These are phyloP conservation scores for Helianthus annuus DNA, from an alignment of 129 eudicot genomes.

Conservation along the genomic window DNA sequence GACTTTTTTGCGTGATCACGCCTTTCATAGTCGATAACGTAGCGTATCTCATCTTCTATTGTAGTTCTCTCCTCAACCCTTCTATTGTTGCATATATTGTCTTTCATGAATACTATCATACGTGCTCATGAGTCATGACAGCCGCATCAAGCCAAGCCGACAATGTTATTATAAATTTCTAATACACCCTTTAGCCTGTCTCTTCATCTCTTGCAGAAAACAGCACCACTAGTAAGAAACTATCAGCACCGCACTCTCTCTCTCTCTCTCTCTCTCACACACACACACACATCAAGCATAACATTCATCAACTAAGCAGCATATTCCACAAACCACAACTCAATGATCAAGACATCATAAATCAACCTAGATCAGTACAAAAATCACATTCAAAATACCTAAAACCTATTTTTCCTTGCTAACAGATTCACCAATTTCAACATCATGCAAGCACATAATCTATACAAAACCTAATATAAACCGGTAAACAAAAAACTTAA, in stretches of 20 bases:
- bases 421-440: neutral
- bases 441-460: constrained; percentile 3
- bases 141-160: neutral
- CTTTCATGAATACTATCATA: neutral
- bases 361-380: constrained; percentile 25
- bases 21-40: neutral
- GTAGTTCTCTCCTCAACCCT: neutral
- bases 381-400: constrained; percentile 8
- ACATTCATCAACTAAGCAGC: too few relatives aligned
- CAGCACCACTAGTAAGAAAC: constrained; percentile 4
- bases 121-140: neutral
- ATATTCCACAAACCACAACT: too few relatives aligned
- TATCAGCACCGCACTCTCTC: neutral
- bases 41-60: neutral
- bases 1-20: neutral
- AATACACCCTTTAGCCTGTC: neutral
- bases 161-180: neutral
- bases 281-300: neutral
- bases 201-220: neutral
- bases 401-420: neutral
- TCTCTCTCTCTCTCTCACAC: neutral
- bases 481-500: neutral
- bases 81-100: neutral
- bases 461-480: constrained; percentile 7
- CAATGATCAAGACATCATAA: neutral